phyloP scores from a whole-genome alignment of 306 rosid species.

The Begonia loranthoides region DNA sequence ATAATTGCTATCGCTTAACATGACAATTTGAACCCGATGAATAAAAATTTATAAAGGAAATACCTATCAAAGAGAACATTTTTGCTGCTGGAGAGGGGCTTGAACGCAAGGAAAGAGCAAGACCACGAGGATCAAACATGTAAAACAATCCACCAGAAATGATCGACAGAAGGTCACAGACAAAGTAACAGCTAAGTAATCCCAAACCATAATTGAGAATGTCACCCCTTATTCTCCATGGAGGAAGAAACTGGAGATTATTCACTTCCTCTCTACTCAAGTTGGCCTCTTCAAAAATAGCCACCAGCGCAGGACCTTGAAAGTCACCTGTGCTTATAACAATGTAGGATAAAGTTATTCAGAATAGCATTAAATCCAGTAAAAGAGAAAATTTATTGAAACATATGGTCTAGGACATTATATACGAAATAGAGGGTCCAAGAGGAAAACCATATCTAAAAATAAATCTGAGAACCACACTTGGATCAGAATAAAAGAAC shows the following conservation, averaged over 20 bases:
- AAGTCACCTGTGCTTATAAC: constrained; percentile 54
- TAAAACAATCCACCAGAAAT: constrained; percentile 81
- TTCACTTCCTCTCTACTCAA: constrained; percentile 86
- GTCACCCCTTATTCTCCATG: constrained; percentile 81
- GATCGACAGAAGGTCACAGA: constrained; percentile 72
- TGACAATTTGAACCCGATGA: neutral
- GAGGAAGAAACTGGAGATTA: constrained; percentile 87
- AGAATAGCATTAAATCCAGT: constrained; percentile 5
- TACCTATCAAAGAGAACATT: constrained; percentile 81
- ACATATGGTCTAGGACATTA: constrained; percentile 1
- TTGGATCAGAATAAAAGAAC: too few relatives aligned
- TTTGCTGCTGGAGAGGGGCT: constrained; percentile 61
- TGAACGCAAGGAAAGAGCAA: constrained; percentile 59
- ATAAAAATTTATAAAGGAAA: constrained; percentile 2
- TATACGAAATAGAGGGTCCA: too few relatives aligned
- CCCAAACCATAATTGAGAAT: constrained; percentile 87
- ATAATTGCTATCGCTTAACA: too few relatives aligned
- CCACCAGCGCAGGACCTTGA: constrained; percentile 96
- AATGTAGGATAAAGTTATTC: constrained; percentile 12
- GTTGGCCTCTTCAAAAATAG: constrained; percentile 71
- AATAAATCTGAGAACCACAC: too few relatives aligned
- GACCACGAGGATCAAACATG: constrained; percentile 86
- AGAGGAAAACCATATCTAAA: too few relatives aligned
- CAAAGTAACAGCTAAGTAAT: constrained; percentile 64
- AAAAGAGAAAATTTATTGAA: neutral